Base-by-base conservation (phyloP, 1,139 yeast genomes). In the Sugiyamaella sp. region DNA sequence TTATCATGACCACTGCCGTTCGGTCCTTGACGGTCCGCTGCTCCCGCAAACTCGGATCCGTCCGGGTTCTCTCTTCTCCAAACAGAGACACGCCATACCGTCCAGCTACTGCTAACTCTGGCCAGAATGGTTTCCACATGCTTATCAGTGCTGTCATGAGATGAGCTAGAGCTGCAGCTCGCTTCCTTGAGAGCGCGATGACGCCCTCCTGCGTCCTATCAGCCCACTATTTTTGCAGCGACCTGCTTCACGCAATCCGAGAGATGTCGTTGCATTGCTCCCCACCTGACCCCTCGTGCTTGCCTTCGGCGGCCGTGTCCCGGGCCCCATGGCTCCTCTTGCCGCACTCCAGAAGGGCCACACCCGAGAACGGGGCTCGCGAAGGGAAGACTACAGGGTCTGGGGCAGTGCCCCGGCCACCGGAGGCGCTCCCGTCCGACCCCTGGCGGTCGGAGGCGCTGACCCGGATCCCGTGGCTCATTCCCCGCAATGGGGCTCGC, bases 391-490 rank as follows among this genome's bases (percentile, higher is more conserved):
- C 29, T 6, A 24, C 29, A 10, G 29, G 29, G 29, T 24, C 29
- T 24, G 29, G 29, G 29, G 29, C 29, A 10, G 29, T 6, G 29
- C 29, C 29, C 29, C 29, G 10, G 29, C 29, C 29, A 10, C 29
- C 29, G 29, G 29, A 24, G 29, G 29, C 29, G 10, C 10, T 24
- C 29, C 29, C 29, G 10, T 10, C 14, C 14, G 8, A 14, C 35
- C 35, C n/a, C 35, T 14, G 35, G 35, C 35, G 35, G 35, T 14
- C n/a, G 35, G 35, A n/a, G 35, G 35, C 35, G 8, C 35, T 12
- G 35, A 12, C 35, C 35, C 35, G n/a, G 35, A 29, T 14, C 35
- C 35, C 35, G 35, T 29, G 8, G 35, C 35, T 29, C 35, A 4
- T 29, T 12, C 35, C n/a, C n/a, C 35, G 35, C 35, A 29, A 12